Evolutionary conservation across 345 rosid genomes (phyloP), one percentile per base, ranked within the genome.

Genomic region (Acer yangbiense): DNA sequence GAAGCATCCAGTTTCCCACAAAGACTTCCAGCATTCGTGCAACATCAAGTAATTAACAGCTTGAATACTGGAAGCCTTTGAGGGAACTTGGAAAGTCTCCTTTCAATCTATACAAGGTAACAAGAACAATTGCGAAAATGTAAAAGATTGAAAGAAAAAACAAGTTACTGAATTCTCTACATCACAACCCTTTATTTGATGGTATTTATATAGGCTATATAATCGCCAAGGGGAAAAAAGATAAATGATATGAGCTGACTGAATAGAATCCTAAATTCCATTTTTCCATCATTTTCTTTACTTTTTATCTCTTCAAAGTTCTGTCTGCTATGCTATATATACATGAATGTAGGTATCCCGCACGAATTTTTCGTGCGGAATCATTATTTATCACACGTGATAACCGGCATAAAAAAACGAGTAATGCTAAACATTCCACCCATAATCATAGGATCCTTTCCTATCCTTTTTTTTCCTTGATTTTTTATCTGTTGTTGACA

Each of bases 1-100:
- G 9, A 70, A 75, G 72, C 76, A 71, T 65, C 58, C 69, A 71
- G 52, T n/a, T 35, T 9, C 16, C 74, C 70, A 43, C 50, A 69
- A 57, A 70, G 21, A 73, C 55, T 76, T 21, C 27, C 79, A 70
- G 63, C 18, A 21, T 64, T 82, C 50, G 77, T 3, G 46, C 1
- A 13, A 0, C 14, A 50, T 50, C 16, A 50, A 50, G 12, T 48
- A 48, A 12, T 11, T 48, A 48, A 48, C 12, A 48, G 54, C 54
- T 3, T 50, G 68, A 32, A 65, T 65, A 65, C 68, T 65, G 68
- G 68, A 65, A 65, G 68, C 44, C 68, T 65, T 29, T 65, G 68
- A 65, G 44, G 21, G 41, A 27, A 29, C 8, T 29, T 32, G 68
- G n/a, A 65, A 14, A 65, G 11, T 6, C 68, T 65, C 21, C 21